These are phyloP conservation scores for Picea sitchensis DNA, from an alignment of 75 land plant genomes.

Conservation along the genomic window DNA sequence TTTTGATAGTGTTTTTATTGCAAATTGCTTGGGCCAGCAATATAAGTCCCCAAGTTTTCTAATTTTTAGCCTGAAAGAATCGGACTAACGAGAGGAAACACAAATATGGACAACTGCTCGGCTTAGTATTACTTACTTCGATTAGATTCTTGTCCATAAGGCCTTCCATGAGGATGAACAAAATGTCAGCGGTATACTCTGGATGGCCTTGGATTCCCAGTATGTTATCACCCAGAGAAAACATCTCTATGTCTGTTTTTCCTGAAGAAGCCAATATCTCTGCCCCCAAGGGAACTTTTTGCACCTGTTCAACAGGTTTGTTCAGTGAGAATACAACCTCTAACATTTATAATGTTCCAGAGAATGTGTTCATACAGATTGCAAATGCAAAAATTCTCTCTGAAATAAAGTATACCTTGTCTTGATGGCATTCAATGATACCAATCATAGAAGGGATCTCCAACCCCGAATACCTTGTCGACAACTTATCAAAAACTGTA, in stretches of 20 bases:
- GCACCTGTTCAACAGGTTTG: conserved; percentile 24
- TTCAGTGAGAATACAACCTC: background rate
- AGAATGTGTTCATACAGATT: background rate
- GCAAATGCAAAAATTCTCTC: background rate
- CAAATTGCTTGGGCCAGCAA: background rate
- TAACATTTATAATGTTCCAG: background rate
- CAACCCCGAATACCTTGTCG: conserved; percentile 33
- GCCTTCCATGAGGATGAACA: conserved; percentile 46
- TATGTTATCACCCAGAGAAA: conserved; percentile 53
- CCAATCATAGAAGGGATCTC: conserved; percentile 47
- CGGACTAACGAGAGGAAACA: background rate
- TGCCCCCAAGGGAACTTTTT: conserved; percentile 57
- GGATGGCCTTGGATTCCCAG: conserved; percentile 93
- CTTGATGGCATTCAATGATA: conserved; percentile 69
- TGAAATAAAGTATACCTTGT: conserved; percentile 39
- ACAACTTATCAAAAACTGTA: conserved; percentile 21
- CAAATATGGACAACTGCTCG: background rate
- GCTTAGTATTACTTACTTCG: conserved; percentile 23
- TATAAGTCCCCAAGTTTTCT: background rate
- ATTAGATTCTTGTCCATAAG: conserved; percentile 29
- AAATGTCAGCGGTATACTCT: conserved; percentile 77
- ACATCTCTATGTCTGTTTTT: conserved; percentile 71
- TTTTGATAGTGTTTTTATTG: background rate
- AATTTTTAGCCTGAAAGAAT: background rate
- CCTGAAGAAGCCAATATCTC: conserved; percentile 61